A percentile compares a stretch with the other conserved stretches of the same genome.
phyloP scores from a whole-genome alignment of 768 basidiomycete genomes.

The Chiua virens region DNA sequence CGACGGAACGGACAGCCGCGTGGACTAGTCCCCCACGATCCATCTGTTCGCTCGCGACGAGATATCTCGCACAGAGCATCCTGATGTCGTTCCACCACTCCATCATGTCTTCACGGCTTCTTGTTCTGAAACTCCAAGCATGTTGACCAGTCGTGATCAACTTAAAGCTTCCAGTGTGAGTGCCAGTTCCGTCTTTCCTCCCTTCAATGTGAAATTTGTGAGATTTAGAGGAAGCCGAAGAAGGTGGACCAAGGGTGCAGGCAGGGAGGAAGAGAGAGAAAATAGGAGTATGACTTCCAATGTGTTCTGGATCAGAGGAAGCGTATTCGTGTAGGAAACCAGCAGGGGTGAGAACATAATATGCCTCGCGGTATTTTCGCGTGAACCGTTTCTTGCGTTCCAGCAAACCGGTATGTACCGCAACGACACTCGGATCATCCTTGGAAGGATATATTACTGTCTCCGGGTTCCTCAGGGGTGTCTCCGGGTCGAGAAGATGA shows the following conservation, averaged over 20 bases:
- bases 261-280: constrained; percentile 91
- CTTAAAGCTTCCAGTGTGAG: constrained; percentile 56
- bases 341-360: constrained; percentile 91
- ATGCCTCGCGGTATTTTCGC: constrained; percentile 78
- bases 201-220: constrained; percentile 99
- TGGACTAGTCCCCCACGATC: constrained; percentile 91
- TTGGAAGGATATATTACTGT: constrained; percentile 85
- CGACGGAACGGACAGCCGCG: constrained; percentile 85
- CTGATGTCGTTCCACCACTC: constrained; percentile 99
- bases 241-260: constrained; percentile 94
- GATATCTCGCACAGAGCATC: constrained; percentile 90
- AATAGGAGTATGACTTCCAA: constrained; percentile 55
- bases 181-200: constrained; percentile 72
- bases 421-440: constrained; percentile 80
- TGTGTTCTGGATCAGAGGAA: constrained; percentile 65
- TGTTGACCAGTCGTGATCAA: constrained; percentile 43
- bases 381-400: constrained; percentile 98
- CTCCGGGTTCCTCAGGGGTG: constrained; percentile 80
- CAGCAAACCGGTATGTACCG: constrained; percentile 86
- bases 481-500: constrained; percentile 95
- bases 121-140: constrained; percentile 88
- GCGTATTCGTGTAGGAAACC: constrained; percentile 95
- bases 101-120: constrained; percentile 97
- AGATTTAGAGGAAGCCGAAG: constrained; percentile 57
- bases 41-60: constrained; percentile 92